Conservation (phyloP, 179 eudicot species). For the Dionaea muscipula region DNA sequence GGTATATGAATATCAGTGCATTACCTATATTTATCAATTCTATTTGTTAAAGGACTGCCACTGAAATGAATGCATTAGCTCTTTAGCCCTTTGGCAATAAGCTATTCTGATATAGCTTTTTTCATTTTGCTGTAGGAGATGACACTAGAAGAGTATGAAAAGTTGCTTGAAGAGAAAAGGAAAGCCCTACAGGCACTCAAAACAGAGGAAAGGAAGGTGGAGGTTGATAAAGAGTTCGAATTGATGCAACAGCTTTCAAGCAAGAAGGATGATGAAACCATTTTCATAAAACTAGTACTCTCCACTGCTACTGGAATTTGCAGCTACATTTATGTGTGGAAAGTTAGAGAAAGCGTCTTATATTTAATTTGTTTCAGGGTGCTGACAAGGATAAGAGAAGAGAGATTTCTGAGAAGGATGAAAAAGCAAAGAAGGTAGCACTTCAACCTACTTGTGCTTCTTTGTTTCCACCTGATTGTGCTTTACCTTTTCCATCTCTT, state of each 20-base stretch:
- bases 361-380: conserved; percentile 29
- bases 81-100: no score
- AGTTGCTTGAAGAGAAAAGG: conserved; percentile 13
- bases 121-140: conserved; percentile 4
- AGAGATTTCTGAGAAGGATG: conserved; percentile 72
- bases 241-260: conserved; percentile 10
- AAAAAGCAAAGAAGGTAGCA: conserved; percentile 78
- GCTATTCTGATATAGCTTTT: not conserved
- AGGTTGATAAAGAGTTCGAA: conserved; percentile 7
- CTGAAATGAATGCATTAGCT: no score
- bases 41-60: no score
- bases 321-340: not conserved
- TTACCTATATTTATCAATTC: no score
- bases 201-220: conserved; percentile 16
- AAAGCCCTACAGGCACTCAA: conserved; percentile 9
- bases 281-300: conserved; percentile 12
- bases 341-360: no score
- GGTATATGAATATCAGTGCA: no score
- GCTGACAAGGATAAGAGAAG: conserved; percentile 84
- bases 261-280: conserved; percentile 9
- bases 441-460: not conserved
- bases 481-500: no score
- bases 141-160: conserved; percentile 18
- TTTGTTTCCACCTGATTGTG: no score
- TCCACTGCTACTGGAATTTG: not conserved